Evolutionary conservation across 2,329 filamentous ascomycete genomes (phyloP).

Genomic region (Microsporum audouinii): DNA sequence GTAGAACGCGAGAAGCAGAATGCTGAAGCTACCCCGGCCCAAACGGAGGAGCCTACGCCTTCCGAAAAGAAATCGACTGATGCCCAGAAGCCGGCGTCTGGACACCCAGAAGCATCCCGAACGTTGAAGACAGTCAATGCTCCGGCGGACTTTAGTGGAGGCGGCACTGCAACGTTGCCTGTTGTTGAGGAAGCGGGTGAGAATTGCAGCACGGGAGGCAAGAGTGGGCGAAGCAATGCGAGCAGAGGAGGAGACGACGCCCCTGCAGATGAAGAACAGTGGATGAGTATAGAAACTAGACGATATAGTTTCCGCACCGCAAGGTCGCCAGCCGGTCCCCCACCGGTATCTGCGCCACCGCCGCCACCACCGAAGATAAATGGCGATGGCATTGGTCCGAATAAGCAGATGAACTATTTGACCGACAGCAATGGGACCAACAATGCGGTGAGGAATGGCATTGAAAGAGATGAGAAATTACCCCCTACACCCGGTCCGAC

Average conservation of each 20-base stretch:
- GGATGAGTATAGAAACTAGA: constrained; percentile 5
- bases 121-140: constrained; percentile 48
- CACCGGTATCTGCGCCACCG: constrained; percentile 11
- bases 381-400: not conserved
- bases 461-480: not conserved
- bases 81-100: constrained; percentile 23
- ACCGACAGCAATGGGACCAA: not conserved
- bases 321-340: constrained; percentile 9
- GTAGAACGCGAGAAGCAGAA: constrained; percentile 44
- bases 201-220: constrained; percentile 42
- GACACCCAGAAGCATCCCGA: constrained; percentile 49
- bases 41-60: constrained; percentile 13
- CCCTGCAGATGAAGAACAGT: constrained; percentile 1
- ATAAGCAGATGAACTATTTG: not conserved
- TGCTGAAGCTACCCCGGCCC: constrained; percentile 20
- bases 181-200: constrained; percentile 88
- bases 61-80: not conserved
- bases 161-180: constrained; percentile 52
- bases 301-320: constrained; percentile 11
- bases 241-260: constrained; percentile 2
- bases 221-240: constrained; percentile 9
- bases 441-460: not conserved
- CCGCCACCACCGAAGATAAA: constrained; percentile 7
- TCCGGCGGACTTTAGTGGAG: constrained; percentile 44
- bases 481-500: constrained; percentile 2